Evolutionary conservation across 805 yeast genomes (phyloP).

Genomic region (Ogataea paradorogensis): DNA sequence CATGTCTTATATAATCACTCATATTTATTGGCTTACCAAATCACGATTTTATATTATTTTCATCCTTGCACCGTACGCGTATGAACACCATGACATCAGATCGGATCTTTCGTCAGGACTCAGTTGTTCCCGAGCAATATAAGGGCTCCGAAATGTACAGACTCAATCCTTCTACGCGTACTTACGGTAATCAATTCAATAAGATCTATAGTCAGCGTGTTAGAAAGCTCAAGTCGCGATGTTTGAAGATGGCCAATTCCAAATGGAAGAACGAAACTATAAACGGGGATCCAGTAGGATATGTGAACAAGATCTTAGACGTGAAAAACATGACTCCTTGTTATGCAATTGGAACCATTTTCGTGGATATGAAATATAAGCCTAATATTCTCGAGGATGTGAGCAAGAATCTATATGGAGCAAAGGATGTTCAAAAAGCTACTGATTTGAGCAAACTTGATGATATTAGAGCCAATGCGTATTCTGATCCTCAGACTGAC

Average conservation of each 20-base stretch:
- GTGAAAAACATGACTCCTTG: conserved; percentile 58
- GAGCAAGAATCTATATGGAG: conserved; percentile 53
- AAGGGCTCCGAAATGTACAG: conserved; percentile 10
- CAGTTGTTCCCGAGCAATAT: conserved; percentile 12
- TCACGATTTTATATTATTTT: neutral
- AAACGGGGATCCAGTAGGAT: conserved; percentile 30
- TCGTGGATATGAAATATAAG: conserved; percentile 78
- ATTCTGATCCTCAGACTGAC: conserved; percentile 55
- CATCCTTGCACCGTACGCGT: conserved; percentile 11
- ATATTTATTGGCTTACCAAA: too few relatives aligned
- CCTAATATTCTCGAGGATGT: conserved; percentile 85
- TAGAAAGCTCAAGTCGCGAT: conserved; percentile 44
- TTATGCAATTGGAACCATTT: conserved; percentile 87
- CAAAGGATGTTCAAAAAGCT: conserved; percentile 36
- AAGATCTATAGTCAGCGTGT: conserved; percentile 54
- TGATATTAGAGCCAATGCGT: conserved; percentile 38
- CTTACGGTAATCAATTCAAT: conserved; percentile 57
- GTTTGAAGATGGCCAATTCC: conserved; percentile 40
- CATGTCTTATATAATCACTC: too few relatives aligned
- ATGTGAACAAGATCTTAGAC: conserved; percentile 55
- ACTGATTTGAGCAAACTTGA: conserved; percentile 20
- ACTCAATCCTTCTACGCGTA: conserved; percentile 29
- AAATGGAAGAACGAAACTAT: conserved; percentile 43
- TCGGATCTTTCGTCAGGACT: conserved; percentile 17
- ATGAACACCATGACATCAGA: conserved; percentile 25